Evolutionary conservation across 1,284 basidiomycete genomes (phyloP).

Genomic region (Heliocybe sulcata): DNA sequence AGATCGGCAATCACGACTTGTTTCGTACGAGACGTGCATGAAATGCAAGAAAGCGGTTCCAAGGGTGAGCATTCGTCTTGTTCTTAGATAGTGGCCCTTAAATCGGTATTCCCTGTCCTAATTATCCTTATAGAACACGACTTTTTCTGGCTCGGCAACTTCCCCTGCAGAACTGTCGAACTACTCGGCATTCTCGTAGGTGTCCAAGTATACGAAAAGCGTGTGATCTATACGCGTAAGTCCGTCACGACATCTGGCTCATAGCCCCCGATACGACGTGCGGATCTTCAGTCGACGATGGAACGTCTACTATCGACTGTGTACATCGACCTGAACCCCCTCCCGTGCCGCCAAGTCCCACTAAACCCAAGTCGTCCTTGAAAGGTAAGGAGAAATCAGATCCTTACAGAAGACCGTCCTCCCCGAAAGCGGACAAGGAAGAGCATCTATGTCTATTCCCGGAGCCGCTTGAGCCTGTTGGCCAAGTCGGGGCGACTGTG

Average conservation of each 20-base stretch:
- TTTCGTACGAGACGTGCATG: slow-evolving; percentile 50
- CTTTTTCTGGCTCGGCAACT: slow-evolving; percentile 65
- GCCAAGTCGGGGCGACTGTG: slow-evolving; percentile 40
- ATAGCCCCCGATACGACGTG: slow-evolving; percentile 4
- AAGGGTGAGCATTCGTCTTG: slow-evolving; percentile 26
- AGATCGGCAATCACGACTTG: slow-evolving; percentile 53
- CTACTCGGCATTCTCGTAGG: slow-evolving; percentile 61
- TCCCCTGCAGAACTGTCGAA: slow-evolving; percentile 57
- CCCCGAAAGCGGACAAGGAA: not conserved
- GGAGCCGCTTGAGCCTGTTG: slow-evolving; percentile 23
- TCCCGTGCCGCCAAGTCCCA: slow-evolving; percentile 9
- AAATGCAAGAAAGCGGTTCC: slow-evolving; percentile 36
- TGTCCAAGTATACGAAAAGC: slow-evolving; percentile 48
- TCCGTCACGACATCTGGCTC: slow-evolving; percentile 5
- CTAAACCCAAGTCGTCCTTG: not conserved
- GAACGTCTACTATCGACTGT: slow-evolving; percentile 64
- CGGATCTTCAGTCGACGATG: slow-evolving; percentile 55
- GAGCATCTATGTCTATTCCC: slow-evolving; percentile 3
- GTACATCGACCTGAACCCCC: slow-evolving; percentile 15
- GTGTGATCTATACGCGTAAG: slow-evolving; percentile 50
- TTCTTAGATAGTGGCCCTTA: not conserved
- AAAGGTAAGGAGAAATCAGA: not conserved
- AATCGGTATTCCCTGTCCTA: not conserved
- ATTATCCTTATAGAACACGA: slow-evolving; percentile 28
- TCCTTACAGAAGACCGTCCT: not conserved